Evolutionary conservation across 495 filamentous ascomycete genomes (phyloP), one percentile per base, ranked within the genome.

Genomic region (Penicillium angulare): DNA sequence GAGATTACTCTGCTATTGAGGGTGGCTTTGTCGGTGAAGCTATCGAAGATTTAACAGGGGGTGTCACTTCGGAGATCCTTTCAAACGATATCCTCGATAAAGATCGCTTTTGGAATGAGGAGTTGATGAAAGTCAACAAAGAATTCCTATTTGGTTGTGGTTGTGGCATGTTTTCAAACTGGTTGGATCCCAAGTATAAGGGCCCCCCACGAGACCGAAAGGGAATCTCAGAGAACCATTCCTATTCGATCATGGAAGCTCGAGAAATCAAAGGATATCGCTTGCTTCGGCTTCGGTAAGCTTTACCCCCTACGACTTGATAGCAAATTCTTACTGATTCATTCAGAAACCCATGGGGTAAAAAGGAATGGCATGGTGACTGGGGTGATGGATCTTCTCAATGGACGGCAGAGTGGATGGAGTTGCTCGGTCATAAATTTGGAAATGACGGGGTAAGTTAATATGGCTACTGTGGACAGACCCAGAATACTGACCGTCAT

Each of bases 381-480:
- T 95, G 90, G 88, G 88, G 86, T 60, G 89, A 95, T 60, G 90
- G 92, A 16, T 91, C 87, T 7, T 89, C 91, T 59, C 85, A 96
- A 67, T 97, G 92, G 89, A 96, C 90, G 2, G 73, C 88, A 0
- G 85, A 95, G 59, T 95, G 89, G 89, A 84, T 95, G 77, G 65
- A 80, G 33, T 84, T 84, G 48, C 77, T 97, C 1, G 75, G 80
- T 22, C 90, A 96, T 57, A 83, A 78, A 31, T 97, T 96, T 64
- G 92, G 92, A 24, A 86, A 97, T 58, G 92, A 96, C 60, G 91
- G 90, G 2, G 85, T 72, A 59, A 9, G 68, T 53, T 15, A 15
- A 9, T 23, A 5, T 2, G 24, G 5, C 17, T 13, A 40, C 3
- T 23, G 18, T 3, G 17, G 27, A 33, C 3, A 13, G 12, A 20